Percentiles rank a stretch among this genome's conserved stretches.
Evolutionary conservation across 2,329 filamentous ascomycete genomes (phyloP).

Genomic region (Ceratocystis eucalypticola): DNA sequence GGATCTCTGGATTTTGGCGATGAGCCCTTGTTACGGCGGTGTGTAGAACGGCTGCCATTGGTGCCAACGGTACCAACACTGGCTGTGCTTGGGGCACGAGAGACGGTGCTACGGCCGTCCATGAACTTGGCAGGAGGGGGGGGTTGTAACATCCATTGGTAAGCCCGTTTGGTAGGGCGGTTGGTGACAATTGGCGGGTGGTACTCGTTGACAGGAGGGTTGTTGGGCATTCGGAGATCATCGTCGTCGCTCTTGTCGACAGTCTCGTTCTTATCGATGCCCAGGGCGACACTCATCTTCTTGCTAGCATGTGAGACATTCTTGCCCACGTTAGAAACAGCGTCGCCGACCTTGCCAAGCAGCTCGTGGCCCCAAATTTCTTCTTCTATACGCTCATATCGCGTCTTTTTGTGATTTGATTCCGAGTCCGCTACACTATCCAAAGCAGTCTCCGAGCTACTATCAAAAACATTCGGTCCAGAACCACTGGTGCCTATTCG

Average conservation of each 20-base stretch:
- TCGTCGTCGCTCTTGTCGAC: slow-evolving; percentile 38
- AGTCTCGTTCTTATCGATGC: slow-evolving; percentile 39
- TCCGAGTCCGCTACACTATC: slow-evolving; percentile 16
- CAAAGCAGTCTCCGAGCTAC: slow-evolving; percentile 16
- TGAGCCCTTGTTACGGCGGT: slow-evolving; percentile 21
- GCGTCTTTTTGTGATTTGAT: slow-evolving; percentile 30
- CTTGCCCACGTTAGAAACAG: slow-evolving; percentile 22
- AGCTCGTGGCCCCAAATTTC: slow-evolving; percentile 61
- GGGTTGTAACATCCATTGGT: slow-evolving; percentile 85
- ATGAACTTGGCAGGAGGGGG: slow-evolving; percentile 82
- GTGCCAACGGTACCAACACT: slow-evolving; percentile 25
- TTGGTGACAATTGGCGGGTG: slow-evolving; percentile 74
- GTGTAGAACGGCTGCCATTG: slow-evolving; percentile 17
- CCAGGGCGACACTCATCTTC: slow-evolving; percentile 39
- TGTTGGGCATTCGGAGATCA: slow-evolving; percentile 46
- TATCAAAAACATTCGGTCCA: slow-evolving; percentile 16
- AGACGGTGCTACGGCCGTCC: slow-evolving; percentile 67
- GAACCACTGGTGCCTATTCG: slow-evolving; percentile 54
- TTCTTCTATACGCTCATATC: slow-evolving; percentile 80
- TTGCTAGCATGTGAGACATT: slow-evolving; percentile 38
- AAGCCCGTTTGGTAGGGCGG: slow-evolving; percentile 55
- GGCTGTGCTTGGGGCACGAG: slow-evolving; percentile 45
- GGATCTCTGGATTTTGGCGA: slow-evolving; percentile 20
- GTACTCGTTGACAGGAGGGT: slow-evolving; percentile 71
- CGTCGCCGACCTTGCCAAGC: slow-evolving; percentile 22